A percentile compares a stretch with the other conserved stretches of the same genome.
Evolutionary conservation across 306 rosid genomes (phyloP).

Genomic region (Vigna hirtella): DNA sequence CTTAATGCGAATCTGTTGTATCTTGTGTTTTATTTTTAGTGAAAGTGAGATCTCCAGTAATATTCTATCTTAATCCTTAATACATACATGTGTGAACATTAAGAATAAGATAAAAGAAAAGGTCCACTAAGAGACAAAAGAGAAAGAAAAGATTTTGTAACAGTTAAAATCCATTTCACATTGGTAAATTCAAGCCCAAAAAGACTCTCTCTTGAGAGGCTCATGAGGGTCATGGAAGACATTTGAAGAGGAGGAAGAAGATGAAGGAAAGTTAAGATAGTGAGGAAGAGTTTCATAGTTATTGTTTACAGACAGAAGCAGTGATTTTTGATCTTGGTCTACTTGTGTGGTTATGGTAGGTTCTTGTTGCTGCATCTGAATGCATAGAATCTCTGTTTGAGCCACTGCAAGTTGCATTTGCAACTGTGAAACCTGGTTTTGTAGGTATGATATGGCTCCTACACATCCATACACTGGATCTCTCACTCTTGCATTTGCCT

Average conservation of each 20-base stretch:
- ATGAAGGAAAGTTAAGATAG: conserved; percentile 49
- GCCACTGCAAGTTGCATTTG: conserved; percentile 81
- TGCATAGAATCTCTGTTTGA: conserved; percentile 73
- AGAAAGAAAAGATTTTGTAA: background rate
- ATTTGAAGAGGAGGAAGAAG: conserved; percentile 62
- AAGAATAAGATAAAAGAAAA: background rate
- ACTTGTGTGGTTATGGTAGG: conserved; percentile 34
- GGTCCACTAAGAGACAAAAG: background rate
- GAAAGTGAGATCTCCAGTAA: too few relatives aligned
- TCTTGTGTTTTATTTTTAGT: too few relatives aligned
- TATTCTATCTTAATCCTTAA: too few relatives aligned
- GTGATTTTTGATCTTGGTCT: conserved; percentile 57
- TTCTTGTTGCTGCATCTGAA: conserved; percentile 73
- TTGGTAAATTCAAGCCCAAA: conserved; percentile 56
- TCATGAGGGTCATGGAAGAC: conserved; percentile 68
- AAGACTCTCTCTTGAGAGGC: conserved; percentile 67
- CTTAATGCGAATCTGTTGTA: too few relatives aligned
- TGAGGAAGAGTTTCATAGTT: conserved; percentile 55
- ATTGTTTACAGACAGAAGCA: conserved; percentile 47
- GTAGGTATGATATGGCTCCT: conserved; percentile 81
- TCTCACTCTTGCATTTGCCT: conserved; percentile 81
- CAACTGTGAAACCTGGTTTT: conserved; percentile 72
- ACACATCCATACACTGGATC: conserved; percentile 90
- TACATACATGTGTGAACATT: background rate
- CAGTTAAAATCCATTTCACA: conserved; percentile 2